Evolutionary conservation across 1,284 basidiomycete genomes (phyloP), one percentile per base, ranked within the genome.

Genomic region (Anthracocystis panici-leucophaei): DNA sequence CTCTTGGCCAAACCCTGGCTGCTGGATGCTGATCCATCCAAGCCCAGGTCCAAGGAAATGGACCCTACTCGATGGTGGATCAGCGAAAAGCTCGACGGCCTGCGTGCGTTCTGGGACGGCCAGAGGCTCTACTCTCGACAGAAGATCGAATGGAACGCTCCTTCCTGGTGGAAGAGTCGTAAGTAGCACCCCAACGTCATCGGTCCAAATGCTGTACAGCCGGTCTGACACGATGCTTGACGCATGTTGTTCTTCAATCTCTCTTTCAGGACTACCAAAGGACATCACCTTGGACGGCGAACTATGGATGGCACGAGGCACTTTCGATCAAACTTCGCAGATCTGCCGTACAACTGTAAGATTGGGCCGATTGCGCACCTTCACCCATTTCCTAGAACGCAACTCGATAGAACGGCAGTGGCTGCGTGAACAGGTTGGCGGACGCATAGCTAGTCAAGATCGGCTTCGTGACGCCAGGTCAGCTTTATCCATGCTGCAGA

Each of bases 61-160:
- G 90, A 91, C 75, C 90, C 90, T 0, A 88, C 88, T 11, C 89
- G 89, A 0, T 91, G 89, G 89, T 91, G 90, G 90, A 88, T 91
- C 29, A 90, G 89, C 23, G 90, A 91, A 79, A 91, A 79, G 78
- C 81, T 86, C 10, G 85, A 86, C 42, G 85, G 85, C 8, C 78
- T 85, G 10, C 80, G 90, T 18, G 89, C 90, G 0, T 90, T 87
- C 77, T 91, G 89, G 82, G 89, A 91, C 76, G 90, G 90, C 5
- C 87, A 88, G 58, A 84, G 85, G 27, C 88, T 91, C 79, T 87
- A 88, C 67, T 90, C 89, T 73, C 88, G 90, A 20, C 85, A 89
- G 2, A 90, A 90, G 38, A 90, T 90, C 76, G 86, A 87, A 0
- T 91, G 90, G 81, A 88, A 88, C 1, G 89, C 90, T 3, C 90